Evolutionary conservation across 176 grass and related monocot genomes (phyloP), one percentile per base, ranked within the genome.

Genomic region (Avena insularis): DNA sequence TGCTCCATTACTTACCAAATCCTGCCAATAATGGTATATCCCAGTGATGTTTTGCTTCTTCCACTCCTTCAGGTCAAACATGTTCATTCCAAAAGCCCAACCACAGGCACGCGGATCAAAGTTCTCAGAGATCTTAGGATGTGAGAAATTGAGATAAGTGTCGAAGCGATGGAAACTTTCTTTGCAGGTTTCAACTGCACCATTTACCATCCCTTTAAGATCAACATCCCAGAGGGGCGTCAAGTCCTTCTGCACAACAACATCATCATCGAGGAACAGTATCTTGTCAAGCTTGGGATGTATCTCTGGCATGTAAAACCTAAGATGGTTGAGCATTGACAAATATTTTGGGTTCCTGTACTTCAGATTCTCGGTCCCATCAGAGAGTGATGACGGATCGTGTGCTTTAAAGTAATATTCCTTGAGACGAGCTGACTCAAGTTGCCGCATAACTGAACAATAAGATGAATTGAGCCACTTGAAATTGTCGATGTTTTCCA

Each of bases 61-160:
- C 94, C 97, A 99, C 64, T 90, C 85, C 69, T 94, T 91, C 76
- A 99, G 86, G 55, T 96, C 94, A 90, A 99, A 94, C 75, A 99
- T 92, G 79, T 99, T 99, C 97, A 99, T 99, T 16, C 94, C 97
- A 87, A 99, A 99, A 20, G 97, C 97, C 97, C 94, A 99, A 16
- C 97, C 97, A 89, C 97, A 99, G 88, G 97, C 90, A 71, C 71
- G 86, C 85, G 97, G 92, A 86, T 99, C 92, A 36, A 98, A 99
- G 71, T 91, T 99, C 35, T 99, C 79, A 63, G 89, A 93, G 19
- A 99, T 96, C 79, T 94, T 91, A 33, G 97, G 92, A 17, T 96
- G 88, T 31, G 94, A 98, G 77, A 96, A 96, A 72, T 98, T 96
- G 36, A 96, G 91, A 68, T 98, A 98, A 40, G 96, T 98, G 83